phyloP scores from a whole-genome alignment of 768 basidiomycete genomes.

The Naematelia encephala region DNA sequence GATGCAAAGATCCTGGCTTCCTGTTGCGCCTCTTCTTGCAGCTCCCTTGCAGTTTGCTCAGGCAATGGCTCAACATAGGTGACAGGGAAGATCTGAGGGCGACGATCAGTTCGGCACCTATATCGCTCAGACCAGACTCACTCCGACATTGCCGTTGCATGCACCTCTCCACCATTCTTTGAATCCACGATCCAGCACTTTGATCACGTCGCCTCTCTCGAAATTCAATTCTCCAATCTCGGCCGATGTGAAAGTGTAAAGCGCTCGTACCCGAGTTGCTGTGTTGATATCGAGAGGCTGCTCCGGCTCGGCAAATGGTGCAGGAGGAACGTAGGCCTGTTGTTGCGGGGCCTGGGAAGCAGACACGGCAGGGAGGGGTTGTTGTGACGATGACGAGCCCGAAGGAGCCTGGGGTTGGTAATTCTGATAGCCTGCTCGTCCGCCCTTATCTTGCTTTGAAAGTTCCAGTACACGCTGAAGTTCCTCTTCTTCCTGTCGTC shows the following conservation, averaged over 20 bases:
- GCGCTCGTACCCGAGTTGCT: conserved; percentile 78
- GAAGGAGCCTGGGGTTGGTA: conserved; percentile 17
- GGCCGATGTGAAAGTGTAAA: conserved; percentile 82
- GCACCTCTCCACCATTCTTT: conserved; percentile 98
- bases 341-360: conserved; percentile 11
- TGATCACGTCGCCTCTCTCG: conserved; percentile 87
- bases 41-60: conserved; percentile 71
- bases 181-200: conserved; percentile 88
- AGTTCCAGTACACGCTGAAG: conserved; percentile 87
- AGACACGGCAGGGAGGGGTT: conserved; percentile 43
- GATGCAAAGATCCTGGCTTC: conserved; percentile 79
- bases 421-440: conserved; percentile 53
- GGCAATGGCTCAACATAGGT: conserved; percentile 79
- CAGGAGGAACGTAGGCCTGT: conserved; percentile 10
- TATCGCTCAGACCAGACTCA: conserved; percentile 13
- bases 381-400: conserved; percentile 13
- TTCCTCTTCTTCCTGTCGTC: conserved; percentile 87
- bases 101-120: neutral
- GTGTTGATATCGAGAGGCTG: conserved; percentile 51
- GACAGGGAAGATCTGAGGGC: conserved; percentile 76
- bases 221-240: conserved; percentile 88
- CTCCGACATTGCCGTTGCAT: conserved; percentile 69
- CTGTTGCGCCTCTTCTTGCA: conserved; percentile 76
- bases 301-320: conserved; percentile 38
- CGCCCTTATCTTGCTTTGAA: conserved; percentile 88